A percentile compares a stretch with the other conserved stretches of the same genome.
Conservation (phyloP, 495 filamentous ascomycete genomes). For the Hypoxylon subgilvum region DNA sequence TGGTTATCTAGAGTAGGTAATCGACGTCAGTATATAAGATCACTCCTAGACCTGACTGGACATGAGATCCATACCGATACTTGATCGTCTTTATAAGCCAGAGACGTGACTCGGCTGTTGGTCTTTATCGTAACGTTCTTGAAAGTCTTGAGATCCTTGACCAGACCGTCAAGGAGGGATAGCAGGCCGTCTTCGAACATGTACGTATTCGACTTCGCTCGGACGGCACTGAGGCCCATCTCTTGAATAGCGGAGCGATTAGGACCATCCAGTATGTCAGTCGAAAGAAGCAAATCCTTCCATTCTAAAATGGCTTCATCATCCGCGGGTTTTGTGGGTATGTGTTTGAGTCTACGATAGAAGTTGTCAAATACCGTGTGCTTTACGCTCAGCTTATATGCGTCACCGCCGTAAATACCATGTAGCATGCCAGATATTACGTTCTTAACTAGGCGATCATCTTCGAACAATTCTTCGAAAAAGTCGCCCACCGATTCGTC, state of each 20-base stretch:
- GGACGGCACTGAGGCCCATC: too few species aligned
- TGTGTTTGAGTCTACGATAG: slow-evolving; percentile 17
- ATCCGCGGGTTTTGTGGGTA: neutral
- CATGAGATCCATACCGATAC: slow-evolving; percentile 25
- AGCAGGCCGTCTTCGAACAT: slow-evolving; percentile 66
- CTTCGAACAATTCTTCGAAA: slow-evolving; percentile 61
- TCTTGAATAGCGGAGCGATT: slow-evolving; percentile 23
- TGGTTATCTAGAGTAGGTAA: slow-evolving; percentile 40
- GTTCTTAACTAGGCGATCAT: slow-evolving; percentile 68
- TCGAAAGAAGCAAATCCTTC: slow-evolving; percentile 18
- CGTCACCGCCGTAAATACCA: slow-evolving; percentile 93
- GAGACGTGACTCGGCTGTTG: slow-evolving; percentile 45
- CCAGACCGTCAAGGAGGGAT: slow-evolving; percentile 57
- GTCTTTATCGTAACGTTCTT: slow-evolving; percentile 62
- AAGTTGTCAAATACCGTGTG: slow-evolving; percentile 44
- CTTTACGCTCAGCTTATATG: slow-evolving; percentile 75
- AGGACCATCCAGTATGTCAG: slow-evolving; percentile 17
- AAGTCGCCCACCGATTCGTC: slow-evolving; percentile 81
- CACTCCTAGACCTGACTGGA: too few species aligned
- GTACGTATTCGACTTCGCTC: slow-evolving; percentile 18
- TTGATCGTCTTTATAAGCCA: slow-evolving; percentile 31
- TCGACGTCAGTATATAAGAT: neutral
- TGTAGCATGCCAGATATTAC: slow-evolving; percentile 79
- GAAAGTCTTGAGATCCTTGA: slow-evolving; percentile 48
- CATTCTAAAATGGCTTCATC: neutral